Base-by-base conservation (phyloP, 2,329 filamentous ascomycete species). In the Talaromyces albobiverticillius region DNA sequence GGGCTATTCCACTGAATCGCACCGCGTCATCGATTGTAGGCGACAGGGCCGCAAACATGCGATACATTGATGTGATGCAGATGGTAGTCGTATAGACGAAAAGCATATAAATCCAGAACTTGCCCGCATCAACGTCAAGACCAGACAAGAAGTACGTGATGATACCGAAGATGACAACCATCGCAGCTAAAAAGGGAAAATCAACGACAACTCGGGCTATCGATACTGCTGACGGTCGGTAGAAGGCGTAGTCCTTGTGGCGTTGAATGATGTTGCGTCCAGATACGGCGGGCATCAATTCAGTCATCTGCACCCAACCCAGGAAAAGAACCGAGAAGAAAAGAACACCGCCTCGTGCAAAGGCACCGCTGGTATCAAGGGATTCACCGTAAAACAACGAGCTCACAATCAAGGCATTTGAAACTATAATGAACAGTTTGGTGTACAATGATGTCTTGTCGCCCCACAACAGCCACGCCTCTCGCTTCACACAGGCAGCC, bases 391-490 rank as follows among this genome's bases (percentile, higher is more conserved):
- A 89, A 72, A 94, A 94, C 16, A 94, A 77, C 2, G 86, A 89
- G 1, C 88, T 87, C 51, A 92, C 85, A 57, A 95, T 89, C 9
- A 95, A 77, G 53, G 72, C 82, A 67, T 89, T 89, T 54, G 86
- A 81, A 54, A 93, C 71, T 62, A 91, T 88, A 66, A 90, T 90
- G 70, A 90, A 88, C 56, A 88, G 79, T 61, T 93, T 94, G 38
- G 88, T 93, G 68, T 85, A 86, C 1, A 94, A 77, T 0, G 88
- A 87, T 1, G 84, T 85, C 56, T 80, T 85, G 70, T 95, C 88
- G 36, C 89, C 89, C 65, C 82, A 81, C 25, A 91, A 82, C 26
- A 95, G 80, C 86, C 88, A 91, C 56, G 90, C 85, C 69, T 94
- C 88, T 40, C 90, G 82, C 60, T 84, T 42, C 64, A 92, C 88